These are phyloP conservation scores for Lonicera japonica DNA, from an alignment of 129 eudicot genomes.

Conservation along the genomic window DNA sequence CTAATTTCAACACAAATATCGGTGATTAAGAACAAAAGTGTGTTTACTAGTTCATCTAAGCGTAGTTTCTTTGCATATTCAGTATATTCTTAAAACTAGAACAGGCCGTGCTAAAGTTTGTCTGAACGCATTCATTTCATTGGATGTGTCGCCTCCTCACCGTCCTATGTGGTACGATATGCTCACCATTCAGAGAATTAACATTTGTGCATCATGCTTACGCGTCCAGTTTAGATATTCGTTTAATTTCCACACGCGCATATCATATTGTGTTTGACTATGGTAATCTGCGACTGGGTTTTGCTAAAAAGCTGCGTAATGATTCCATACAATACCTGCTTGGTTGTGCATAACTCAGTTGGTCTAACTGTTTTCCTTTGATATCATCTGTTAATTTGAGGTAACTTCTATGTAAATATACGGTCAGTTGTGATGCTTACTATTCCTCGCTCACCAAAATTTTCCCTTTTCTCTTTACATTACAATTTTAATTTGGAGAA, in stretches of 20 bases:
- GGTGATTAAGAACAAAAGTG: no score
- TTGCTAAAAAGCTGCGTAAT: conserved; percentile 44
- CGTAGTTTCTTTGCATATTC: conserved; percentile 4
- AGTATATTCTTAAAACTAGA: conserved; percentile 41
- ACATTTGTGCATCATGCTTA: not conserved
- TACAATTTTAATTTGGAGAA: no score
- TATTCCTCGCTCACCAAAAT: no score
- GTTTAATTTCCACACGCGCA: not conserved
- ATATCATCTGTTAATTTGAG: no score
- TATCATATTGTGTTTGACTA: conserved; percentile 54
- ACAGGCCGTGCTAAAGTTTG: conserved; percentile 27
- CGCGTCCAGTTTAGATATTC: not conserved
- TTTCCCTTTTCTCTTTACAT: no score
- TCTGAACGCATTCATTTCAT: conserved; percentile 39
- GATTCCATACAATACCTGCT: not conserved
- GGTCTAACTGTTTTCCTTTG: no score
- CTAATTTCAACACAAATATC: no score
- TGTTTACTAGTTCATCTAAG: not conserved
- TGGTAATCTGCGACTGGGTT: conserved; percentile 40
- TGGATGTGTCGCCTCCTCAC: conserved; percentile 40
- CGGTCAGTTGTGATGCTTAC: no score
- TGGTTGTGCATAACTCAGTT: no score
- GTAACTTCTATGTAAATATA: no score
- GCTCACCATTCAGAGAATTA: not conserved
- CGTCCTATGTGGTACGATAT: conserved; percentile 47